A percentile compares a stretch with the other conserved stretches of the same genome.
Evolutionary conservation across 2,329 filamentous ascomycete genomes (phyloP).

Genomic region (Coniochaeta sp.): DNA sequence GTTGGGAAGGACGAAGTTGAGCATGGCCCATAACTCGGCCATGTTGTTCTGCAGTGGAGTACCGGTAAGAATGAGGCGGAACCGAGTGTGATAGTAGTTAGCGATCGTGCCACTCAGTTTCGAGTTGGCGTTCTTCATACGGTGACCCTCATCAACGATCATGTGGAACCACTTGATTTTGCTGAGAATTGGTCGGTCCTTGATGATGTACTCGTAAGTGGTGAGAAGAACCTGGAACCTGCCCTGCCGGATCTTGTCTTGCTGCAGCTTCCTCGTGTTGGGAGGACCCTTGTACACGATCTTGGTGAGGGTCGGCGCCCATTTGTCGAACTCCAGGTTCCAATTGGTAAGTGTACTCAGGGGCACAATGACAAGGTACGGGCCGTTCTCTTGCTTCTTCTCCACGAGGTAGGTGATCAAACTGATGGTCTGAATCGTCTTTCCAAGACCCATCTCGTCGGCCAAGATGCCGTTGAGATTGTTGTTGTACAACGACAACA

Average conservation of each 20-base stretch:
- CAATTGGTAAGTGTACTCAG: conserved; percentile 97
- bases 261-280: conserved; percentile 77
- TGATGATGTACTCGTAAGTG: conserved; percentile 99
- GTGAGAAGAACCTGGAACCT: conserved; percentile 95
- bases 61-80: conserved; percentile 93
- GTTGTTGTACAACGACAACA: conserved; percentile 99
- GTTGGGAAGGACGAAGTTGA: conserved; percentile 96
- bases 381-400: conserved; percentile 83
- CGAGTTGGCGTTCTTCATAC: conserved; percentile 98
- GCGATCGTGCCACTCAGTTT: conserved; percentile 94
- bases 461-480: conserved; percentile 98
- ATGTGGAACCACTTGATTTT: conserved; percentile 99
- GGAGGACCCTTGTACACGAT: conserved; percentile 98
- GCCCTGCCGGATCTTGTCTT: conserved; percentile 89
- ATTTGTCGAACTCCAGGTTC: conserved; percentile 98
- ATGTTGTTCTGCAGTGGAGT: conserved; percentile 97
- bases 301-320: conserved; percentile 79
- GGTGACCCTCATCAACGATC: conserved; percentile 99
- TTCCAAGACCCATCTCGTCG: conserved; percentile 99
- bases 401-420: conserved; percentile 96
- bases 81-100: conserved; percentile 89
- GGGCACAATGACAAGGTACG: conserved; percentile 93
- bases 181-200: conserved; percentile 87
- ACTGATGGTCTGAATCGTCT: conserved; percentile 98
- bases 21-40: conserved; percentile 90